A percentile compares a stretch with the other conserved stretches of the same genome.
These are phyloP conservation scores for Stromatinia cepivora DNA, from an alignment of 2,329 filamentous ascomycete genomes.

Conservation along the genomic window DNA sequence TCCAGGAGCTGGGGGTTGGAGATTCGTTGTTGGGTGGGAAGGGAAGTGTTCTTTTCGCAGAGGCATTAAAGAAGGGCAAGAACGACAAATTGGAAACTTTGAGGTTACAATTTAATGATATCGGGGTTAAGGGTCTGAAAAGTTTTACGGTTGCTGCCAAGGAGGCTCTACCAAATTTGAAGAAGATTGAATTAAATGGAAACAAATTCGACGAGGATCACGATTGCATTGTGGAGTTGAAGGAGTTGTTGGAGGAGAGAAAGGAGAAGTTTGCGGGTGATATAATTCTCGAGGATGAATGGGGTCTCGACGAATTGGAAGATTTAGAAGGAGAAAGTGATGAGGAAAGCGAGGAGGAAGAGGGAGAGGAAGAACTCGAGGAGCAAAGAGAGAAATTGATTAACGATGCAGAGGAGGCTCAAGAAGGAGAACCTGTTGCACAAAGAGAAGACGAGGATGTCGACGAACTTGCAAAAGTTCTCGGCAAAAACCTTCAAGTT, in stretches of 20 bases:
- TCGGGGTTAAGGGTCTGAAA: conserved; percentile 74
- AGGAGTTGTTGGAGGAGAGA: conserved; percentile 70
- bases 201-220: conserved; percentile 94
- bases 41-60: conserved; percentile 71
- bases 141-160: conserved; percentile 68
- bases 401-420: conserved; percentile 69
- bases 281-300: conserved; percentile 71
- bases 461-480: conserved; percentile 72
- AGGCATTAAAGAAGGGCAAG: conserved; percentile 70
- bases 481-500: conserved; percentile 43
- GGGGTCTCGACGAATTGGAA: conserved; percentile 82
- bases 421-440: conserved; percentile 67
- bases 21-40: conserved; percentile 82
- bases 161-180: conserved; percentile 69
- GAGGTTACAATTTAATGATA: conserved; percentile 91
- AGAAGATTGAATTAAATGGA: conserved; percentile 89
- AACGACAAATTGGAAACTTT: conserved; percentile 80
- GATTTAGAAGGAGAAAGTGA: conserved; percentile 76
- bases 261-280: conserved; percentile 72
- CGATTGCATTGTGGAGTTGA: conserved; percentile 64
- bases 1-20: conserved; percentile 83
- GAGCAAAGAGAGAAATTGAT: conserved; percentile 68
- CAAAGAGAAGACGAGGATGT: conserved; percentile 74
- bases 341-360: conserved; percentile 67
- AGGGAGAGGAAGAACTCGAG: conserved; percentile 56